Evolutionary conservation across 2,329 filamentous ascomycete species (phyloP).

Genomic region (Exophiala viscosa): DNA sequence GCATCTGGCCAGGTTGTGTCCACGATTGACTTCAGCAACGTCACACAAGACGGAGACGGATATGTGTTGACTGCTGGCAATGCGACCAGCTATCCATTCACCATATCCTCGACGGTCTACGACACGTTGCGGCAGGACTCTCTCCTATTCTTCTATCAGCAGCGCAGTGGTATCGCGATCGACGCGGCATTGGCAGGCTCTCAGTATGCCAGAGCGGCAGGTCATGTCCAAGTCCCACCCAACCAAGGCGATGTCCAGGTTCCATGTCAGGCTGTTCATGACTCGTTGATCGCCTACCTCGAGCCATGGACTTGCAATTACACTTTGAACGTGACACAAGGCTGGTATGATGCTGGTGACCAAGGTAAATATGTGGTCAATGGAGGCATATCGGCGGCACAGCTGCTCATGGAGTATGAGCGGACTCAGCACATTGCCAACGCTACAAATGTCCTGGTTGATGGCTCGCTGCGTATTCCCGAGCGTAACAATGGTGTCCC

Average conservation of each 20-base stretch:
- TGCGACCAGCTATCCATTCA: slow-evolving; percentile 1
- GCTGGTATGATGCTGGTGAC: slow-evolving; percentile 6
- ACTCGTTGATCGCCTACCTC: slow-evolving; percentile 5
- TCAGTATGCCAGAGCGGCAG: slow-evolving; percentile 1
- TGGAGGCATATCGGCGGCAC: slow-evolving; percentile 5
- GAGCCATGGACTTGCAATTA: slow-evolving; percentile 8
- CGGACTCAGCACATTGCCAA: slow-evolving; percentile 1
- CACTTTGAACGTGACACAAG: slow-evolving; percentile 1
- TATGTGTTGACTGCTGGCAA: slow-evolving; percentile 1
- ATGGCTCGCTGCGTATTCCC: slow-evolving; percentile 1
- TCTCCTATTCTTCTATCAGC: slow-evolving; percentile 3
- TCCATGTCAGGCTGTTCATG: slow-evolving; percentile 3
- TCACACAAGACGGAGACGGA: not conserved
- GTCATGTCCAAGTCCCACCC: slow-evolving; percentile 5
- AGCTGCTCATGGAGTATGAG: slow-evolving; percentile 5
- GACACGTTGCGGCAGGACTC: slow-evolving; percentile 2
- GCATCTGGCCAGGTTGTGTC: not conserved
- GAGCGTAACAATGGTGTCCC: slow-evolving; percentile 5
- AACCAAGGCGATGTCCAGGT: slow-evolving; percentile 5
- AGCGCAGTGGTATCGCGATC: slow-evolving; percentile 5
- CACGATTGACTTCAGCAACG: slow-evolving; percentile 1
- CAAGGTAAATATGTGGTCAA: slow-evolving; percentile 7
- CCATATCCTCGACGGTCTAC: not conserved
- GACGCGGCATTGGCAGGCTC: slow-evolving; percentile 1
- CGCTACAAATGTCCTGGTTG: not conserved